These are phyloP conservation scores for Stygiomarasmius scandens DNA, from an alignment of 1,284 basidiomycete species.

Conservation along the genomic window DNA sequence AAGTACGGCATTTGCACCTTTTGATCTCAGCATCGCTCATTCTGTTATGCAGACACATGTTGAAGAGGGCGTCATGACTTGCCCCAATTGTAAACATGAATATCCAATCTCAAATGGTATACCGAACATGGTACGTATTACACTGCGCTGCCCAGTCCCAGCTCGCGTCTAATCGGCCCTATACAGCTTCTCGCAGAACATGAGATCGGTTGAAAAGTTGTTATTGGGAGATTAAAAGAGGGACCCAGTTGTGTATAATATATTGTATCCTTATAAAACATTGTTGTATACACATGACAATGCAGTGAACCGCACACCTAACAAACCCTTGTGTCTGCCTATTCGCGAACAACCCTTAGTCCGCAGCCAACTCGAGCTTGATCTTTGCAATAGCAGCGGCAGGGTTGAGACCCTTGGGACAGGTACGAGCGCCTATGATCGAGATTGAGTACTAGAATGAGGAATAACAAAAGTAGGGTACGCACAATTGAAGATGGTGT, in stretches of 20 bases:
- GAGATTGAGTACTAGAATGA: neutral
- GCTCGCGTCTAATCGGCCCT: slow-evolving; percentile 2
- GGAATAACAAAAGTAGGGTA: slow-evolving; percentile 14
- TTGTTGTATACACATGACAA: slow-evolving; percentile 2
- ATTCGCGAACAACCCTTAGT: slow-evolving; percentile 40
- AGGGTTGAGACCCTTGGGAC: slow-evolving; percentile 95
- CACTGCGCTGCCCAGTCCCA: slow-evolving; percentile 4
- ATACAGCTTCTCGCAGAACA: slow-evolving; percentile 86
- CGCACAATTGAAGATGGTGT: slow-evolving; percentile 95
- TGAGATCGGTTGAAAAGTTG: slow-evolving; percentile 64
- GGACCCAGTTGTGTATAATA: neutral
- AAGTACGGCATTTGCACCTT: slow-evolving; percentile 54
- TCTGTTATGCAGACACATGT: slow-evolving; percentile 75
- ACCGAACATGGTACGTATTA: slow-evolving; percentile 88
- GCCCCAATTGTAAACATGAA: slow-evolving; percentile 89
- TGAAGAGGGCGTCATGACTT: slow-evolving; percentile 92
- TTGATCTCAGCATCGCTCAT: neutral
- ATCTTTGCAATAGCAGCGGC: slow-evolving; percentile 87
- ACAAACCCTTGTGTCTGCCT: neutral
- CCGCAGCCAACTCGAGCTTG: slow-evolving; percentile 85
- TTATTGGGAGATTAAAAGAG: too few species aligned
- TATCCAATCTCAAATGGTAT: slow-evolving; percentile 95
- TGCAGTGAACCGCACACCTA: neutral
- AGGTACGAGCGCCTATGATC: slow-evolving; percentile 76
- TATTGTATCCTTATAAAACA: neutral